Conservation (phyloP, 441 rosid species). For the Breynia disticha region DNA sequence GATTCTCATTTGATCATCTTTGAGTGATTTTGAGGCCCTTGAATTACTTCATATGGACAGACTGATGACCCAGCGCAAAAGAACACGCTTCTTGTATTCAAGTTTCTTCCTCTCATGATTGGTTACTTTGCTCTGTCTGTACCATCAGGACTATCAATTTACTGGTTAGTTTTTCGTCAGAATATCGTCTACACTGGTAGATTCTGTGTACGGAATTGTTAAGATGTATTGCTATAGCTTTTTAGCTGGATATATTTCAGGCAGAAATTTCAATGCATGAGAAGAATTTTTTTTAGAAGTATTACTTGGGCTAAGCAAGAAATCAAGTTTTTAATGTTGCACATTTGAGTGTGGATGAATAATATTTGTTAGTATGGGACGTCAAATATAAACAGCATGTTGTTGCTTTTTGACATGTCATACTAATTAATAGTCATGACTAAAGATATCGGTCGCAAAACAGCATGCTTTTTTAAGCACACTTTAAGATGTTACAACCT, state of each 20-base stretch:
- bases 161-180: constrained; percentile 64
- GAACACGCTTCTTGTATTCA: constrained; percentile 79
- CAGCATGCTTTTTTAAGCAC: too few relatives aligned
- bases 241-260: constrained; percentile 3
- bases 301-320: too few relatives aligned
- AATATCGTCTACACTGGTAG: constrained; percentile 6
- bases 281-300: not conserved
- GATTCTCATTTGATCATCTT: constrained; percentile 4
- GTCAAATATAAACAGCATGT: too few relatives aligned
- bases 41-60: constrained; percentile 32
- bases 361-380: too few relatives aligned
- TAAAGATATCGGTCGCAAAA: too few relatives aligned
- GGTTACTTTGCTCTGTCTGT: constrained; percentile 96
- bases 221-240: not conserved
- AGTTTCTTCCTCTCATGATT: constrained; percentile 95
- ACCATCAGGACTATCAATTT: constrained; percentile 86
- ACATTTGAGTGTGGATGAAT: too few relatives aligned
- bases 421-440: too few relatives aligned
- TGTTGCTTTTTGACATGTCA: too few relatives aligned
- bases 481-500: not conserved
- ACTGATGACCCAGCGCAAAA: constrained; percentile 89
- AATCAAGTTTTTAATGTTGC: too few relatives aligned
- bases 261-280: not conserved
- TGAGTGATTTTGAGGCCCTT: constrained; percentile 13
- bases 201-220: constrained; percentile 1